A percentile compares a stretch with the other conserved stretches of the same genome.
Conservation (phyloP, 768 basidiomycete species). For the Clitopilus passeckerianus region DNA sequence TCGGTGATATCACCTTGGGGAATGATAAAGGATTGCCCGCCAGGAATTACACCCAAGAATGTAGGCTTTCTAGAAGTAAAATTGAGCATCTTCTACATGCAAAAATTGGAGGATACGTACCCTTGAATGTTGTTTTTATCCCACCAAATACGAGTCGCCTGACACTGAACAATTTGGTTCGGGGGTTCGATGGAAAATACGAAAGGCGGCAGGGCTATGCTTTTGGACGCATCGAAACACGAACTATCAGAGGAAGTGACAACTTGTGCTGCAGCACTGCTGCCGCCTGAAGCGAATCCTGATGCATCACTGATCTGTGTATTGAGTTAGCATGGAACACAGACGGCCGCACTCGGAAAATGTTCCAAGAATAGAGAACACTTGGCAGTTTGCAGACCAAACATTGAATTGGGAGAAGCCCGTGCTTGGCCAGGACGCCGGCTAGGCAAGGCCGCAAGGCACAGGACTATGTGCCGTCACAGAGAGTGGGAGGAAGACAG, state of each 20-base stretch:
- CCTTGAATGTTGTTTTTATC: slow-evolving; percentile 43
- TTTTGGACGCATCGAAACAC: slow-evolving; percentile 52
- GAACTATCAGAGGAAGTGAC: slow-evolving; percentile 41
- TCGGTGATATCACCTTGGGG: slow-evolving; percentile 45
- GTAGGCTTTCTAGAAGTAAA: slow-evolving; percentile 39
- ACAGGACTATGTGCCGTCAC: neutral
- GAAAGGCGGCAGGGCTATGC: slow-evolving; percentile 45
- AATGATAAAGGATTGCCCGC: slow-evolving; percentile 69
- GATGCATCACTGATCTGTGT: slow-evolving; percentile 52
- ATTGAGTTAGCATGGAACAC: neutral
- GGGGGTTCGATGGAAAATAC: slow-evolving; percentile 56
- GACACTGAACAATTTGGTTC: slow-evolving; percentile 65
- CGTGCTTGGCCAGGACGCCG: neutral
- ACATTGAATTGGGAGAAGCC: no score
- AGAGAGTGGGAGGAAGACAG: neutral
- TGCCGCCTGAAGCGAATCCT: slow-evolving; percentile 71
- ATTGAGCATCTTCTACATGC: neutral
- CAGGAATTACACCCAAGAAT: slow-evolving; percentile 74
- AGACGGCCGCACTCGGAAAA: no score
- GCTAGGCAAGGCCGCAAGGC: neutral
- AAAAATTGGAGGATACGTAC: slow-evolving; percentile 25
- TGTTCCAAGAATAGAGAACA: no score
- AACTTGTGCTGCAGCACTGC: slow-evolving; percentile 62
- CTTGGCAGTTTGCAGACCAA: no score
- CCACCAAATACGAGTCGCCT: slow-evolving; percentile 64